phyloP scores from a whole-genome alignment of 176 grass and related monocot genomes.

The Dactylis glomerata region DNA sequence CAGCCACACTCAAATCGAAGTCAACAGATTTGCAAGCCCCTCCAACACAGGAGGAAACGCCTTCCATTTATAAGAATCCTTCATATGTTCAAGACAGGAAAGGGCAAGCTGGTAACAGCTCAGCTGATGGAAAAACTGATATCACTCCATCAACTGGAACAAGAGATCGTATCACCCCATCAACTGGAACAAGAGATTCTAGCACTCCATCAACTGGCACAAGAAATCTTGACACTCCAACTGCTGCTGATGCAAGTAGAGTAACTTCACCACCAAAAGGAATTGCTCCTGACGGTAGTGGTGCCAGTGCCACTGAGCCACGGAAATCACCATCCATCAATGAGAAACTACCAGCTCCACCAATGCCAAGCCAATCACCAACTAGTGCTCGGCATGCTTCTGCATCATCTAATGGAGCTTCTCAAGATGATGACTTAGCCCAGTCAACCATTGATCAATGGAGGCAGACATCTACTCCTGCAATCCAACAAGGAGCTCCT shows the following conservation, averaged over 20 bases:
- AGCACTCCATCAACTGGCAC: not conserved
- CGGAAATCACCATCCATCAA: not conserved
- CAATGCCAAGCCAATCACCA: not conserved
- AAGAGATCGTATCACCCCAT: not conserved
- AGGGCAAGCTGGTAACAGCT: not conserved
- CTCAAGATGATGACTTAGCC: not conserved
- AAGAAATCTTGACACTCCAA: slow-evolving; percentile 14
- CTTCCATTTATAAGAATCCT: not conserved
- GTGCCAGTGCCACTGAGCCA: not conserved
- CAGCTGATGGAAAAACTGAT: not conserved
- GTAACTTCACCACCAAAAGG: not conserved
- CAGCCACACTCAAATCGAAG: not conserved
- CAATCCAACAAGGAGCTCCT: too few relatives aligned
- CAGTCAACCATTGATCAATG: not conserved
- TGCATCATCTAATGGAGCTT: not conserved
- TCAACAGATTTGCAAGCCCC: slow-evolving; percentile 8
- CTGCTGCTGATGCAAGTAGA: slow-evolving; percentile 13
- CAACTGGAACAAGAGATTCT: not conserved
- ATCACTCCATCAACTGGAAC: not conserved
- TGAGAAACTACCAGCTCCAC: not conserved
- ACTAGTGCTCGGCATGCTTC: not conserved
- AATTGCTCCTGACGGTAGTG: not conserved
- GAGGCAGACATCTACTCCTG: too few relatives aligned
- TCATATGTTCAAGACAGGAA: slow-evolving; percentile 26
- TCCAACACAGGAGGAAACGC: slow-evolving; percentile 16